phyloP scores from a whole-genome alignment of 225 moss, liverwort and hornwort species.

The Thuidium tamariscinum region DNA sequence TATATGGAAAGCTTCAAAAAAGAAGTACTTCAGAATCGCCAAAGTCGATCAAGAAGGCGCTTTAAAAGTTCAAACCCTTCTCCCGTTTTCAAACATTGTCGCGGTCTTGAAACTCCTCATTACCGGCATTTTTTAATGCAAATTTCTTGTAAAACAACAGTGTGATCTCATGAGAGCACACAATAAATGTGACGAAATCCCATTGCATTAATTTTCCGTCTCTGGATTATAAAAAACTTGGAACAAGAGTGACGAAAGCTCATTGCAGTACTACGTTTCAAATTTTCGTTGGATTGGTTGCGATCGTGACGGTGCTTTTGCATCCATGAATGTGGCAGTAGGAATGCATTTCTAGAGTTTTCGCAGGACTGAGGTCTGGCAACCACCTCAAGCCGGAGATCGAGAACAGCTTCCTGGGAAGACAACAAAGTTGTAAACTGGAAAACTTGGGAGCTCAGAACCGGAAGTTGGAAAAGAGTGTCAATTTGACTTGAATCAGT shows the following conservation, averaged over 20 bases:
- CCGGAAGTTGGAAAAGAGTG: background rate
- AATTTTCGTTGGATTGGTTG: background rate
- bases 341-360: background rate
- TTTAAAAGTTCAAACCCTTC: background rate
- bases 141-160: no score
- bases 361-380: background rate
- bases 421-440: background rate
- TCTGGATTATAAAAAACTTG: background rate
- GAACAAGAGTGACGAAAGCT: background rate
- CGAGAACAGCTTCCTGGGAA: no score
- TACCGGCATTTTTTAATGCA: background rate
- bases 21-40: background rate
- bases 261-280: background rate
- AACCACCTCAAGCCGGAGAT: background rate
- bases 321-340: background rate
- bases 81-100: no score
- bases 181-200: background rate
- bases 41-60: background rate
- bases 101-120: background rate
- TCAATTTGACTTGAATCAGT: background rate
- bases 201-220: no score
- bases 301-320: background rate
- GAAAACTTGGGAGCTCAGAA: background rate
- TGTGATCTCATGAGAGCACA: no score
- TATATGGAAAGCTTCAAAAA: background rate